Conservation (phyloP, 2,329 filamentous ascomycete species). For the Myrmaecium sp. region DNA sequence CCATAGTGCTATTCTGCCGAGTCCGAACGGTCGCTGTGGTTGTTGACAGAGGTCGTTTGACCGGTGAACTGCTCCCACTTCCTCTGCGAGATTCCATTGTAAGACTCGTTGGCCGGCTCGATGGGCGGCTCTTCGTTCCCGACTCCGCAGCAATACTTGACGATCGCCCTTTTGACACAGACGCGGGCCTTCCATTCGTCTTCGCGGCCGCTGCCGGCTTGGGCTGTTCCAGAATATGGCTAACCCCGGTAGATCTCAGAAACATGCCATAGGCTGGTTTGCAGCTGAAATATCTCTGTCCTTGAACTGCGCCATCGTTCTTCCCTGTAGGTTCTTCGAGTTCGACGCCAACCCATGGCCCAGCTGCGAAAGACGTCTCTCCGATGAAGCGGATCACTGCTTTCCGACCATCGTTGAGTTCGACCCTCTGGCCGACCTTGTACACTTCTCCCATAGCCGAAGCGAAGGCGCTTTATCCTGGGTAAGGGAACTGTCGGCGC, state of each 20-base stretch:
- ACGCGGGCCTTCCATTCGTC: slow-evolving; percentile 3
- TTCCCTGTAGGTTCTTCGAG: slow-evolving; percentile 70
- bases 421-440: slow-evolving; percentile 70
- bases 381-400: slow-evolving; percentile 72
- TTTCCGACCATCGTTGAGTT: slow-evolving; percentile 59
- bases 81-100: slow-evolving; percentile 4
- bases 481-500: no score
- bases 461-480: no score
- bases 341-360: slow-evolving; percentile 82
- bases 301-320: slow-evolving; percentile 84
- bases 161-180: slow-evolving; percentile 3
- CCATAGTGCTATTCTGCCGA: neutral
- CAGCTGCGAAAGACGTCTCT: slow-evolving; percentile 59
- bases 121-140: slow-evolving; percentile 7
- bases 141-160: slow-evolving; percentile 4
- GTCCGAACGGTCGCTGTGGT: slow-evolving; percentile 1
- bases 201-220: slow-evolving; percentile 15
- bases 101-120: slow-evolving; percentile 3
- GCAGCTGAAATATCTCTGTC: slow-evolving; percentile 78
- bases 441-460: no score
- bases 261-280: slow-evolving; percentile 62
- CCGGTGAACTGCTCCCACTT: slow-evolving; percentile 2
- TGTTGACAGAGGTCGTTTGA: slow-evolving; percentile 4
- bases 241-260: slow-evolving; percentile 54
- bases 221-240: slow-evolving; percentile 28